phyloP scores from a whole-genome alignment of 2,329 filamentous ascomycete species.

The Chaetomiaceae sp. region DNA sequence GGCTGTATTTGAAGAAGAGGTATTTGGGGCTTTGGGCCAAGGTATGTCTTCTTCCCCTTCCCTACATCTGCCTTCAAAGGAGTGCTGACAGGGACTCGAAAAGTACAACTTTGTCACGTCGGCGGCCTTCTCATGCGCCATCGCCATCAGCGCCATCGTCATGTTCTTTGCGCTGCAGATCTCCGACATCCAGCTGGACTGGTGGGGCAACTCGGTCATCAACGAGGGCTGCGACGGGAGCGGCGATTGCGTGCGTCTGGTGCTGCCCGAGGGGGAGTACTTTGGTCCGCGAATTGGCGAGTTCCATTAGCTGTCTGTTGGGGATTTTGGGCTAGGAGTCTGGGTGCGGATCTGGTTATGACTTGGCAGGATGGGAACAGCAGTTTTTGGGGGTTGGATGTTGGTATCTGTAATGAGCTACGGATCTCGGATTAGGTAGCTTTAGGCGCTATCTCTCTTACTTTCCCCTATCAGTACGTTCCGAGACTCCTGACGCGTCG shows the following conservation, averaged over 20 bases:
- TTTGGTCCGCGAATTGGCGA: conserved; percentile 23
- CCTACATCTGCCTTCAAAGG: neutral
- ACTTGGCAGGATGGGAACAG: too few species aligned
- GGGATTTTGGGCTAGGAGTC: too few species aligned
- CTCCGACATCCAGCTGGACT: conserved; percentile 37
- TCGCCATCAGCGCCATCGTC: conserved; percentile 51
- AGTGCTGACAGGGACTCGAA: neutral
- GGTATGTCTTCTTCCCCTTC: conserved; percentile 15
- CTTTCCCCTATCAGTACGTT: neutral
- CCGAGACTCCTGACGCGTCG: too few species aligned
- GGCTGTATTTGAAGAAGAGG: conserved; percentile 38
- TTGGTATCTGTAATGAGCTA: neutral
- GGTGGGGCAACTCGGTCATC: conserved; percentile 46
- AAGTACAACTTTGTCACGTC: conserved; percentile 57
- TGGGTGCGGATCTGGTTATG: too few species aligned
- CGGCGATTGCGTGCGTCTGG: conserved; percentile 9
- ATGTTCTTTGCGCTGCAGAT: conserved; percentile 46
- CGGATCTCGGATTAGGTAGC: too few species aligned
- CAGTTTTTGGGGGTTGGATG: neutral
- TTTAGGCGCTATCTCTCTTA: neutral
- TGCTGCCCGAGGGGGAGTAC: conserved; percentile 30
- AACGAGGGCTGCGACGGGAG: conserved; percentile 20
- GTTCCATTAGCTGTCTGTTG: conserved; percentile 12
- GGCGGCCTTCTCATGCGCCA: conserved; percentile 55
- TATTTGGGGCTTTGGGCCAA: conserved; percentile 28